These are phyloP conservation scores for Wickerhamiella parazyma DNA, from an alignment of 805 yeast genomes.

Conservation along the genomic window DNA sequence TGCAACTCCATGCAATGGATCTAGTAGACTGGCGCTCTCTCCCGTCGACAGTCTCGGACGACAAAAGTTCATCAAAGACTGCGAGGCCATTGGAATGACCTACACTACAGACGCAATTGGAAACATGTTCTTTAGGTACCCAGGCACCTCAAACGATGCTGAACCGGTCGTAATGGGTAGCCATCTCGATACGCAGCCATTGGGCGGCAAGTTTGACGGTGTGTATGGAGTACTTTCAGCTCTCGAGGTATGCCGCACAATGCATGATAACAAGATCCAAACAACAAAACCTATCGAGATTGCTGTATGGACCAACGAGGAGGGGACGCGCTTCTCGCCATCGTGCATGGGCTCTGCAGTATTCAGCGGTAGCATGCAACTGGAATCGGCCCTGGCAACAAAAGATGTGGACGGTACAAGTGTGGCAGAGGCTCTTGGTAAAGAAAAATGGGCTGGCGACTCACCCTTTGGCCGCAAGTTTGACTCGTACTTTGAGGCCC, in stretches of 20 bases:
- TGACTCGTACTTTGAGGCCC: conserved; percentile 60
- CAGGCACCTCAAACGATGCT: conserved; percentile 36
- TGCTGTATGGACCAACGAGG: conserved; percentile 64
- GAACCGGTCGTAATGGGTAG: conserved; percentile 58
- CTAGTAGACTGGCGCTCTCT: neutral
- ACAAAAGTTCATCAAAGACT: neutral
- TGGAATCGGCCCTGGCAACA: conserved; percentile 32
- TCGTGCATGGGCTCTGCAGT: conserved; percentile 54
- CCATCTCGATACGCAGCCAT: conserved; percentile 65
- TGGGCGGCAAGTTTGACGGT: conserved; percentile 69
- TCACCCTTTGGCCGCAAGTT: conserved; percentile 36
- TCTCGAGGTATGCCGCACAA: conserved; percentile 49
- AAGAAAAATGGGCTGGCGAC: conserved; percentile 52
- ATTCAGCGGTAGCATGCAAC: conserved; percentile 41
- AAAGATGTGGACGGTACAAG: conserved; percentile 32
- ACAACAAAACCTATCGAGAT: conserved; percentile 58
- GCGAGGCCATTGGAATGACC: conserved; percentile 22
- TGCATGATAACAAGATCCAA: conserved; percentile 41
- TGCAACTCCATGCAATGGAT: conserved; percentile 1
- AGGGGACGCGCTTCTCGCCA: conserved; percentile 66
- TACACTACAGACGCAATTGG: conserved; percentile 51
- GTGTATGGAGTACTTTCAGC: conserved; percentile 56
- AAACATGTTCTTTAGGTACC: conserved; percentile 50
- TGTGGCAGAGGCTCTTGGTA: conserved; percentile 39
- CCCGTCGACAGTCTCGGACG: conserved; percentile 3